These are phyloP conservation scores for Cutaneotrichosporon dermatis DNA, from an alignment of 1,284 basidiomycete species.

Conservation along the genomic window DNA sequence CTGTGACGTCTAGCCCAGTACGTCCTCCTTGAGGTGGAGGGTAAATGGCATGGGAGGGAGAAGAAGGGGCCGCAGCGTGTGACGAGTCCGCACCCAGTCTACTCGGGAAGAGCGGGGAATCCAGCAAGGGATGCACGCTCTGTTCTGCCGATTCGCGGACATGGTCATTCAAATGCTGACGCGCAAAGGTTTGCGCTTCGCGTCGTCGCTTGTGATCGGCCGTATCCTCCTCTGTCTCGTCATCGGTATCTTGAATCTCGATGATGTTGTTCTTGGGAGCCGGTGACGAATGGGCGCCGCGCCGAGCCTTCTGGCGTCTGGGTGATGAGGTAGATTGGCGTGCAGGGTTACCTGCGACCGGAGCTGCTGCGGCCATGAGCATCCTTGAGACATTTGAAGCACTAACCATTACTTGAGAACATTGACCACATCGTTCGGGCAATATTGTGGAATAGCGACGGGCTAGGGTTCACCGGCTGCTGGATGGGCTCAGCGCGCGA, in stretches of 20 bases:
- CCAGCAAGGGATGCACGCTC: background rate
- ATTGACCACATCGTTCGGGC: background rate
- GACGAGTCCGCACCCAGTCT: too few species aligned
- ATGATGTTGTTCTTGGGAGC: background rate
- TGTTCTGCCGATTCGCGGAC: background rate
- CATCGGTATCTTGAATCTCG: background rate
- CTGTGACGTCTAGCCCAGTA: background rate
- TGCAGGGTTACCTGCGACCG: too few species aligned
- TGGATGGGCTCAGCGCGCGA: background rate
- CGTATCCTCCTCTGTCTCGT: background rate
- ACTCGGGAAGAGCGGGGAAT: background rate
- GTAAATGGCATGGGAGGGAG: too few species aligned
- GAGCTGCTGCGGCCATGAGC: too few species aligned
- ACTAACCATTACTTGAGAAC: too few species aligned
- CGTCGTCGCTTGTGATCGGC: background rate
- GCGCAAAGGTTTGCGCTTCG: background rate
- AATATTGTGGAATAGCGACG: background rate
- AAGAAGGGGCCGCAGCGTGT: too few species aligned
- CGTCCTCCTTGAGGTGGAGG: too few species aligned
- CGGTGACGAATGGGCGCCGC: too few species aligned
- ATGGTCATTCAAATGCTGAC: constrained; percentile 12
- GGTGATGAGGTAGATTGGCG: too few species aligned
- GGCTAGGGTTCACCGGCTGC: background rate
- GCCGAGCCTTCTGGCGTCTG: too few species aligned
- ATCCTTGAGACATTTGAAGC: too few species aligned